Conservation (phyloP, 148 eudicot genomes). For the Pouteria glomerata region DNA sequence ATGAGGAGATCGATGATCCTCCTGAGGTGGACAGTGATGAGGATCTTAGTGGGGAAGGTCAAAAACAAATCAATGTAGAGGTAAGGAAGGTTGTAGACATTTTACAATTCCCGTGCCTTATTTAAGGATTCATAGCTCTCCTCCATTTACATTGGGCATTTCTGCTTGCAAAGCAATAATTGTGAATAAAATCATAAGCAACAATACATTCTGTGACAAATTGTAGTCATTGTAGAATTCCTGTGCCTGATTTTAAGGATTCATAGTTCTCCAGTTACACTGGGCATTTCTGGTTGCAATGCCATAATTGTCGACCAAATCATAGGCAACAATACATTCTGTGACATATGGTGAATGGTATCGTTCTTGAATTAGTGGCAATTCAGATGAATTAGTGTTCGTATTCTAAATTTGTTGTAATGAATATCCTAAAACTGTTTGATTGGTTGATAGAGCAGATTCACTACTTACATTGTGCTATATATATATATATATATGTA, state of each 20-base stretch:
- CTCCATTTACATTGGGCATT: neutral
- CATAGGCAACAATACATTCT: neutral
- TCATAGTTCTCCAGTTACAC: neutral
- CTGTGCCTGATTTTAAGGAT: neutral
- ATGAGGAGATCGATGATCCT: slow-evolving; percentile 88
- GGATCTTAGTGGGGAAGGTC: slow-evolving; percentile 56
- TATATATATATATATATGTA: too few species aligned
- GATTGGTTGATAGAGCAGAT: too few species aligned
- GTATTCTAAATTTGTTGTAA: neutral
- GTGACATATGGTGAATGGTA: too few species aligned
- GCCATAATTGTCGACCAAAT: neutral
- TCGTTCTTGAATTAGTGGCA: too few species aligned
- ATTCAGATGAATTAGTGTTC: neutral
- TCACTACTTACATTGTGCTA: too few species aligned
- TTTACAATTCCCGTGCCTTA: neutral
- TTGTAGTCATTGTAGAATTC: too few species aligned
- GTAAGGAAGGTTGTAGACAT: slow-evolving; percentile 27
- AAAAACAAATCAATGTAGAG: slow-evolving; percentile 62
- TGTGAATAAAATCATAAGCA: neutral
- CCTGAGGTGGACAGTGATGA: slow-evolving; percentile 74
- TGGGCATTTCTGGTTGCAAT: neutral
- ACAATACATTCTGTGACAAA: neutral
- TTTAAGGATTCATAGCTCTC: neutral
- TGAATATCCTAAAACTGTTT: too few species aligned
- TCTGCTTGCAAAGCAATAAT: neutral